Percentiles rank a stretch among this genome's conserved stretches.
Conservation (phyloP, 495 filamentous ascomycete species). For the Tuber melanosporum region DNA sequence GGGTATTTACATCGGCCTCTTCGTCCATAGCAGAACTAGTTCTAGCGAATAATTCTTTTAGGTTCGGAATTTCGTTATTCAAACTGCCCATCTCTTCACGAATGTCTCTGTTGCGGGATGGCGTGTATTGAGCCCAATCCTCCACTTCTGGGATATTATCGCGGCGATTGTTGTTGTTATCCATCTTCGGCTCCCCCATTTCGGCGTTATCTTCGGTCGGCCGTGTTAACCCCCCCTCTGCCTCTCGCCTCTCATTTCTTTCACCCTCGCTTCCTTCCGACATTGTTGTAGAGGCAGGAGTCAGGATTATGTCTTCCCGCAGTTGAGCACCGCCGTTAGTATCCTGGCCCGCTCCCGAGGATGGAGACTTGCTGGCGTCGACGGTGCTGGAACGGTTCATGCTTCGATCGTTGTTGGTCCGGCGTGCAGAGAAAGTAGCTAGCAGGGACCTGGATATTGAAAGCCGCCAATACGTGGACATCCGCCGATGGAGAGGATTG, state of each 20-base stretch:
- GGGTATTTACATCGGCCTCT: constrained; percentile 30
- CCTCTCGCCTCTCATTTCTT: neutral
- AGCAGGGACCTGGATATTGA: constrained; percentile 15
- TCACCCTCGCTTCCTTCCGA: constrained; percentile 25
- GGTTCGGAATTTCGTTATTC: constrained; percentile 36
- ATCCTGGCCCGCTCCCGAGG: constrained; percentile 21
- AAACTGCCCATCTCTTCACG: constrained; percentile 35
- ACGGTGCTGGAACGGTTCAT: constrained; percentile 15
- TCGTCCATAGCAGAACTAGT: constrained; percentile 21
- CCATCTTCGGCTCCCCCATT: neutral
- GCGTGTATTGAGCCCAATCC: neutral
- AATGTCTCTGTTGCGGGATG: constrained; percentile 8
- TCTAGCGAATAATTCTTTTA: constrained; percentile 35
- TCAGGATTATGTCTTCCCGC: constrained; percentile 28
- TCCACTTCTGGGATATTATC: neutral
- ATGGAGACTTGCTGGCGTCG: constrained; percentile 21
- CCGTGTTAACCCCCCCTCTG: neutral
- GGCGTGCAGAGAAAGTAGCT: neutral
- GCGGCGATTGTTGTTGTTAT: neutral
- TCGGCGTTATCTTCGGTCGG: neutral
- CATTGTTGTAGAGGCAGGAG: constrained; percentile 29
- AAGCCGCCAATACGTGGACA: constrained; percentile 30
- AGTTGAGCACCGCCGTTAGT: neutral
- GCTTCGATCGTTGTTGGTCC: neutral
- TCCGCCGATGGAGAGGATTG: constrained; percentile 18